Evolutionary conservation across 2,329 filamentous ascomycete species (phyloP), one percentile per base, ranked within the genome.

Genomic region (Clonostachys solani): DNA sequence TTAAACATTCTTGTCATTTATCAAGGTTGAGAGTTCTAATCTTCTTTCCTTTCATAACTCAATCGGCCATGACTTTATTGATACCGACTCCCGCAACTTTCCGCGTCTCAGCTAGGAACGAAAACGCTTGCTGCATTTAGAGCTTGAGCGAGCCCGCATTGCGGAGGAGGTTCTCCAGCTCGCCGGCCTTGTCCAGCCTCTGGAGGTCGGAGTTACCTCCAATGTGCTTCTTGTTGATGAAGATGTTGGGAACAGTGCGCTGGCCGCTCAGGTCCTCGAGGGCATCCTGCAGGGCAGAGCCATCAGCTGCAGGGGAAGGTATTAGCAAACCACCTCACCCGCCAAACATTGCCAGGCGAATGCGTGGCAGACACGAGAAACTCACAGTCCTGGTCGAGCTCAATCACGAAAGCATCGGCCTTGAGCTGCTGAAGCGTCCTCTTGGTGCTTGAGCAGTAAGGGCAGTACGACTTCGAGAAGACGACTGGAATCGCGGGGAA

Each of bases 401-500:
- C 94, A 49, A 94, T 74, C 47, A 80, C 65, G 61, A 80, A 83
- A 69, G 81, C 92, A 58, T 91, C 87, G 51, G 88, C 89, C 54
- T 84, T 83, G 49, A 83, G 58, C 49, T 82, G 74, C 61, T 77
- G 80, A 58, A 99, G 75, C 44, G 89, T 77, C 48, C 76, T 62
- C 83, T 97, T 97, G 57, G 86, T 83, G 50, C 84, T 77, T 49
- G 72, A 78, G 80, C 92, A 97, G 81, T 95, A 95, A 12, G 92
- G 91, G 81, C 94, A 99, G 75, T 90, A 96, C 15, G 86, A 89
- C 77, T 99, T 99, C 72, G 87, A 92, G 80, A 99, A 99, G 66
- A 99, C 89, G 60, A 94, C 88, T 89, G 44, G 36, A 51, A 43
- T 36, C 42, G 19, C 35, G 47, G 18, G 18, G 38, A 33, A 15